Percentiles rank a stretch among this genome's conserved stretches.
These are phyloP conservation scores for Coprinopsis cinerea DNA, from an alignment of 768 basidiomycete species.

Conservation along the genomic window DNA sequence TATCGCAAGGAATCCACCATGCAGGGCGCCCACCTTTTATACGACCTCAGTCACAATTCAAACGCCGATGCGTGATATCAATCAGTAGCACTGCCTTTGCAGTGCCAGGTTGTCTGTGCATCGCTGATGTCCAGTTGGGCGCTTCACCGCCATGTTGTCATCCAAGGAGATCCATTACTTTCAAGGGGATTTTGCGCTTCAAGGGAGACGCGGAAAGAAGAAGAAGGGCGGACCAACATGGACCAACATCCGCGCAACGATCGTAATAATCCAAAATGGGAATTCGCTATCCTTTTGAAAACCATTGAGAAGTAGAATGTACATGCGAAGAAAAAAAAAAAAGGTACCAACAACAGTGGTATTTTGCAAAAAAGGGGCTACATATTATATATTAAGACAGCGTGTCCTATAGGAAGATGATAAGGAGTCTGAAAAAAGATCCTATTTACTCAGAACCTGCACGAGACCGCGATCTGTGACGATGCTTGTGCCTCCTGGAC, in stretches of 20 bases:
- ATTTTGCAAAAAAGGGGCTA: too few species aligned
- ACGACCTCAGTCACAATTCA: constrained; percentile 20
- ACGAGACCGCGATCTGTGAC: constrained; percentile 16
- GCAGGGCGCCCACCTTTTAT: constrained; percentile 26
- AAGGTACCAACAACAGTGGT: too few species aligned
- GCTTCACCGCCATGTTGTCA: background rate
- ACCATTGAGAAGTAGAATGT: too few species aligned
- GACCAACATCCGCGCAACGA: too few species aligned
- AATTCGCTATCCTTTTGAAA: too few species aligned
- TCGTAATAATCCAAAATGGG: too few species aligned
- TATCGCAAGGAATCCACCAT: constrained; percentile 22
- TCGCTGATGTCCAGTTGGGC: background rate
- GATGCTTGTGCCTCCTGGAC: constrained; percentile 24
- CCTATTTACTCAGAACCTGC: background rate
- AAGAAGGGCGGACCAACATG: too few species aligned
- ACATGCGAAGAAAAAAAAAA: too few species aligned
- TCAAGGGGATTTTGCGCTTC: background rate
- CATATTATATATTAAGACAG: background rate
- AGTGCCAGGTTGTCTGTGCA: too few species aligned
- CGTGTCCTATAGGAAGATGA: background rate
- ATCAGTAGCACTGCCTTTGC: constrained; percentile 6
- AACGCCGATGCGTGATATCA: constrained; percentile 7
- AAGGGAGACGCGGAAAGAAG: too few species aligned
- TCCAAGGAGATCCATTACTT: background rate
- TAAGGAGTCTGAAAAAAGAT: background rate